Evolutionary conservation across 108 stramenopile species (phyloP).

Genomic region (Licmophora abbreviata): DNA sequence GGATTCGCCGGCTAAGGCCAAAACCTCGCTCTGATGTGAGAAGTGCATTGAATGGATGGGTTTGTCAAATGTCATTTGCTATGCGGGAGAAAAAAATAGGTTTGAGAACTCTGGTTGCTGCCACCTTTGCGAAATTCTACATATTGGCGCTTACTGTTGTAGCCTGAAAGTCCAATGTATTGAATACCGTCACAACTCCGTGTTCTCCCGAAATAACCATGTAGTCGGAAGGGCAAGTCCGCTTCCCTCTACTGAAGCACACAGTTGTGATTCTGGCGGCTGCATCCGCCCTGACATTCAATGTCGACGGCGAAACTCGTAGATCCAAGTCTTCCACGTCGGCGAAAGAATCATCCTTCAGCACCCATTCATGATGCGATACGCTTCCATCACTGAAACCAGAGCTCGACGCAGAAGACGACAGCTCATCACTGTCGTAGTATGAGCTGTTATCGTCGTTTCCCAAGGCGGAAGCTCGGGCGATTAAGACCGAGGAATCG

Average conservation of each 20-base stretch:
- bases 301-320: background rate
- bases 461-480: constrained; percentile 16
- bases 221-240: constrained; percentile 11
- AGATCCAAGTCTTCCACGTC: constrained; percentile 12
- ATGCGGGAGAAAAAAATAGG: background rate
- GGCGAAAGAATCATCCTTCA: constrained; percentile 19
- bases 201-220: background rate
- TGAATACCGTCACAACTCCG: background rate
- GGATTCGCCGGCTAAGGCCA: constrained; percentile 32
- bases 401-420: constrained; percentile 19
- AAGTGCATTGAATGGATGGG: constrained; percentile 26
- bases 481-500: constrained; percentile 17
- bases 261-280: background rate
- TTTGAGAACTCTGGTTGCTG: background rate
- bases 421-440: constrained; percentile 10
- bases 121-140: no score
- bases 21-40: constrained; percentile 26
- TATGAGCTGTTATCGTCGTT: constrained; percentile 6
- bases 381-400: constrained; percentile 6
- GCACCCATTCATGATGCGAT: constrained; percentile 18
- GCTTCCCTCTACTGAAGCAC: background rate
- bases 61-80: constrained; percentile 31
- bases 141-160: constrained; percentile 16
- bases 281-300: background rate
- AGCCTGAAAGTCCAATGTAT: constrained; percentile 26